Conservation (phyloP, 768 basidiomycete species). For the Mycena chlorophos region DNA sequence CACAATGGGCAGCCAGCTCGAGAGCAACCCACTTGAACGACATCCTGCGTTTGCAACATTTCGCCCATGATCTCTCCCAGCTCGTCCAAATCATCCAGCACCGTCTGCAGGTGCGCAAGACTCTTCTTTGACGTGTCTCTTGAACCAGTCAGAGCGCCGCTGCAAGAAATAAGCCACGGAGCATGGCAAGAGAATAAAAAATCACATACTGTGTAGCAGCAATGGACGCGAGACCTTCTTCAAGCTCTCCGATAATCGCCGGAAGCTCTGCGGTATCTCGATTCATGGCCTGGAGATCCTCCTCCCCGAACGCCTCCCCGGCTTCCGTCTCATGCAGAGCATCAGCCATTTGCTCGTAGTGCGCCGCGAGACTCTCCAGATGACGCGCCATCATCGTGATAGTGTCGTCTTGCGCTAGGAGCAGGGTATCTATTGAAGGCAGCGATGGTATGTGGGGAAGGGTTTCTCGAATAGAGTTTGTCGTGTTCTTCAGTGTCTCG, state of each 20-base stretch:
- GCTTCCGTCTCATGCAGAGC: constrained; percentile 67
- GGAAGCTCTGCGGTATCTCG: constrained; percentile 80
- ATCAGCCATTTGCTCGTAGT: constrained; percentile 76
- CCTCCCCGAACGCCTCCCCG: constrained; percentile 66
- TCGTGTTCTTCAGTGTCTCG: constrained; percentile 57
- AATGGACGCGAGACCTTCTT: constrained; percentile 55
- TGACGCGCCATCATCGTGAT: constrained; percentile 70
- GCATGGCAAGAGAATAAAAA: constrained; percentile 3
- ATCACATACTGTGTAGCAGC: constrained; percentile 55
- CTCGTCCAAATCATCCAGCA: constrained; percentile 69
- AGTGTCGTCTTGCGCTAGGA: constrained; percentile 57
- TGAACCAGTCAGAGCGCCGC: constrained; percentile 49
- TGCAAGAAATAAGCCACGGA: constrained; percentile 27
- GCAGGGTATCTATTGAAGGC: constrained; percentile 46
- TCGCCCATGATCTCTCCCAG: constrained; percentile 78
- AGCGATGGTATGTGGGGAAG: constrained; percentile 42
- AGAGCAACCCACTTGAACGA: constrained; percentile 56
- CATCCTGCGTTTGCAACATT: constrained; percentile 70
- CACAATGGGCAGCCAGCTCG: background rate
- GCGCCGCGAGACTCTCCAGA: constrained; percentile 68
- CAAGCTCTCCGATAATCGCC: constrained; percentile 70
- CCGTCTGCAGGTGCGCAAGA: constrained; percentile 48
- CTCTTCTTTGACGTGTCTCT: constrained; percentile 47
- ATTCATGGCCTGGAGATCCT: constrained; percentile 77
- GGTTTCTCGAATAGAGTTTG: constrained; percentile 53